A percentile compares a stretch with the other conserved stretches of the same genome.
These are phyloP conservation scores for Hydnomerulius pinastri DNA, from an alignment of 768 basidiomycete species.

Conservation along the genomic window DNA sequence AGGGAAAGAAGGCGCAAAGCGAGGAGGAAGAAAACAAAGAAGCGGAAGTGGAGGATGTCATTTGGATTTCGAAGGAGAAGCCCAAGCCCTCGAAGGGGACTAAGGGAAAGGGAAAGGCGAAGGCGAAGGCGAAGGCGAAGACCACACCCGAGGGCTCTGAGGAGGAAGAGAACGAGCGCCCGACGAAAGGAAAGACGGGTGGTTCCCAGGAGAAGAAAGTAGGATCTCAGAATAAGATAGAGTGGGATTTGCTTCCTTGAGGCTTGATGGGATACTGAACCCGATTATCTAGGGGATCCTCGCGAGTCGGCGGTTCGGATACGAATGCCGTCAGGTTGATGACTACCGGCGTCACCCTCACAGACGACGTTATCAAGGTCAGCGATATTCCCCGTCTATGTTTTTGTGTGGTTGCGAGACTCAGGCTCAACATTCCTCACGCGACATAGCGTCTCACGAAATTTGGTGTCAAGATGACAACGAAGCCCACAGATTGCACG, in stretches of 20 bases:
- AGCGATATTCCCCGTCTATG: constrained; percentile 12
- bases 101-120: constrained; percentile 10
- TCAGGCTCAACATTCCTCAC: background rate
- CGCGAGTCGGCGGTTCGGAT: background rate
- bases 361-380: constrained; percentile 62
- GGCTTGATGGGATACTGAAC: background rate
- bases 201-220: constrained; percentile 13
- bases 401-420: background rate
- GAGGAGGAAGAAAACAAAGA: constrained; percentile 28
- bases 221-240: constrained; percentile 2
- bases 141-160: background rate
- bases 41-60: constrained; percentile 18
- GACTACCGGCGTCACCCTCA: constrained; percentile 65
- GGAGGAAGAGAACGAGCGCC: constrained; percentile 1
- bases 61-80: constrained; percentile 16
- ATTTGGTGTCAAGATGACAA: constrained; percentile 67
- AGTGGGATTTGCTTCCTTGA: background rate
- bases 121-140: background rate
- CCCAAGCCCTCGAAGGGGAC: constrained; percentile 6
- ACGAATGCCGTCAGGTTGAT: constrained; percentile 49
- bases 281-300: background rate
- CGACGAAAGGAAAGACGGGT: constrained; percentile 5
- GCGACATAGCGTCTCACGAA: constrained; percentile 53
- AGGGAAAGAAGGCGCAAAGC: constrained; percentile 14
- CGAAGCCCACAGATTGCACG: constrained; percentile 68